Evolutionary conservation across 2,329 filamentous ascomycete genomes (phyloP), one percentile per base, ranked within the genome.

Genomic region (Dactylellina parvicollis): DNA sequence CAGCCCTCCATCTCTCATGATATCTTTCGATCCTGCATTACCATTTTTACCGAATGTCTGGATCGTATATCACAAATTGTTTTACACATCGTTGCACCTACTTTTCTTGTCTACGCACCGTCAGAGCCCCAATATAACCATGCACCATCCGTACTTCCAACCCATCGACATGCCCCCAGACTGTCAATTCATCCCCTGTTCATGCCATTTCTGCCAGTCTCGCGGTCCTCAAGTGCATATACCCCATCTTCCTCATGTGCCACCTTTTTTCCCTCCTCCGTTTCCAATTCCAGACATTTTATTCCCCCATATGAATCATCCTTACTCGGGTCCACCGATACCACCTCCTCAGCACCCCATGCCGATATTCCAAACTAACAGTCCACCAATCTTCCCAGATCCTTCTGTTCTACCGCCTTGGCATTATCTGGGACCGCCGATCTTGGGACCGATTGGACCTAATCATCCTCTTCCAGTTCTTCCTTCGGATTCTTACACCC

Each of bases 281-380:
- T 26, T 46, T 40, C 64, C 54, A 26, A 38, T 55, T 3, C 54
- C 46, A 52, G 16, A 67, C 3, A 22, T 57, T 5, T 20, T 30
- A n/a, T 32, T 42, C 18, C 22, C 28, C 2, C 32, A 52, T 52
- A 9, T 4, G 18, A 30, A 18, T 20, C 24, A 16, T 32, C 8
- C 24, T 4, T 24, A 20, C 7, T 22, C 1, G 10, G 10, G 24
- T 28, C 34, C 32, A 4, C 34, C 9, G 18, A n/a, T 24, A 28
- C 49, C 20, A 4, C 22, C 14, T 30, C 30, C 34, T 32, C 28
- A 9, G 4, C 22, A 32, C 18, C 44, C 32, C 8, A 14, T 22
- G 8, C 18, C 46, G 12, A 38, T 49, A 26, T 60, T 46, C 12
- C 64, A 54, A 32, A 22, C 64, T 69, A 55, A 69, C 64, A 22